Evolutionary conservation across 2,329 filamentous ascomycete species (phyloP).

Genomic region (Monilinia polystroma): DNA sequence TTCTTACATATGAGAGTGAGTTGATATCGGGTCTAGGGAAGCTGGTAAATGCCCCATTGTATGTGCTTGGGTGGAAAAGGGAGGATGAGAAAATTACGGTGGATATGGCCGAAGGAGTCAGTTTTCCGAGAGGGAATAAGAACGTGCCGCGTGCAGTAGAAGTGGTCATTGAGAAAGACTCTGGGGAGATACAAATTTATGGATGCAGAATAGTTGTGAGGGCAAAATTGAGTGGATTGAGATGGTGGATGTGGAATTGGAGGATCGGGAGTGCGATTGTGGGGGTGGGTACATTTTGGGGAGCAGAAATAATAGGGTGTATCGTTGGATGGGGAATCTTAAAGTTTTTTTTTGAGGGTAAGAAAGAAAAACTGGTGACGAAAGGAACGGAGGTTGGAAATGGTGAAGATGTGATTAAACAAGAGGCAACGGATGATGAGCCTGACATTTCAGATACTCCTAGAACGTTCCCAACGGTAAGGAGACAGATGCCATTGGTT

Average conservation of each 20-base stretch:
- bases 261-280: conserved; percentile 66
- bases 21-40: conserved; percentile 63
- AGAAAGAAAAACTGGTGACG: conserved; percentile 32
- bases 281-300: conserved; percentile 74
- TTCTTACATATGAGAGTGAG: conserved; percentile 74
- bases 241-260: conserved; percentile 86
- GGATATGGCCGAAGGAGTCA: conserved; percentile 69
- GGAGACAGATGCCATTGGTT: conserved; percentile 45
- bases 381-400: conserved; percentile 30
- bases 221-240: conserved; percentile 72
- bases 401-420: conserved; percentile 17
- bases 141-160: conserved; percentile 52
- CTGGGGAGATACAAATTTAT: conserved; percentile 74
- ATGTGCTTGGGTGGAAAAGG: conserved; percentile 62
- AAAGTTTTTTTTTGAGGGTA: conserved; percentile 25
- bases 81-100: conserved; percentile 66
- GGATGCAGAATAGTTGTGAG: conserved; percentile 64
- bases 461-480: conserved; percentile 48
- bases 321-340: conserved; percentile 61
- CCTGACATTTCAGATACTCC: conserved; percentile 45
- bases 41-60: conserved; percentile 64
- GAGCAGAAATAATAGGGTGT: conserved; percentile 67
- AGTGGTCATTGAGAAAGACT: conserved; percentile 42
- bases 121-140: conserved; percentile 52
- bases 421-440: conserved; percentile 34